Base-by-base conservation (phyloP, 306 rosid species). In the Quercus glauca region DNA sequence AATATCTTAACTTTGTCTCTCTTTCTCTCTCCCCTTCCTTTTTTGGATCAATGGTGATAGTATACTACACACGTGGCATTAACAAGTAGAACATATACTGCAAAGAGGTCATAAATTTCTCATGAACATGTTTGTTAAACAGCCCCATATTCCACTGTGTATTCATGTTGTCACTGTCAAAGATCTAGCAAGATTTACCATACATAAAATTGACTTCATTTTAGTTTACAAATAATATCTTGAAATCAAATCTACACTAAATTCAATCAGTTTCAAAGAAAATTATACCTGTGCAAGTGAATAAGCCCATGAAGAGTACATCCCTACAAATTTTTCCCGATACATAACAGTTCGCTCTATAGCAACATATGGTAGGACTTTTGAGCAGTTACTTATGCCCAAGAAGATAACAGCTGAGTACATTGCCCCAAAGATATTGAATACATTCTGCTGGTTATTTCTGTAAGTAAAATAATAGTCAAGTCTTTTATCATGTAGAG, bases 291-390 rank as follows among this genome's bases (percentile, higher is more conserved):
- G 87, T 5, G 88, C 83, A 35, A 85, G 79, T 74, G 90, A 64
- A 79, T 69, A 85, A 15, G 88, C 86, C 90, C 73, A 71, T 7
- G 90, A 76, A 74, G 88, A 85, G 72, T 87, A 87, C 85, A 87
- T 82, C 71, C 86, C 80, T 29, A 84, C 76, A 74, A 87, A 87
- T 21, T 52, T 87, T 74, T 87, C 86, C 14, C 87, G 72, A 53
- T 87, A 82, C 86, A 85, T 63, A 0, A 87, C 87, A 18, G 72
- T 82, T 85, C 88, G 35, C 81, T 85, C 88, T 18, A 35, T 76
- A 3, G 80, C 76, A 35, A 82, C 83, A 25, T 77, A 58, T 74
- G 75, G 85, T 53, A 82, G 53, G 21, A 82, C 85, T 2, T 83
- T 63, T 37, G 88, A 58, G 57, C 87, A 87, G 69, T 82, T 87